phyloP scores from a whole-genome alignment of 2,329 filamentous ascomycete species.

The Epichloe bromicola region DNA sequence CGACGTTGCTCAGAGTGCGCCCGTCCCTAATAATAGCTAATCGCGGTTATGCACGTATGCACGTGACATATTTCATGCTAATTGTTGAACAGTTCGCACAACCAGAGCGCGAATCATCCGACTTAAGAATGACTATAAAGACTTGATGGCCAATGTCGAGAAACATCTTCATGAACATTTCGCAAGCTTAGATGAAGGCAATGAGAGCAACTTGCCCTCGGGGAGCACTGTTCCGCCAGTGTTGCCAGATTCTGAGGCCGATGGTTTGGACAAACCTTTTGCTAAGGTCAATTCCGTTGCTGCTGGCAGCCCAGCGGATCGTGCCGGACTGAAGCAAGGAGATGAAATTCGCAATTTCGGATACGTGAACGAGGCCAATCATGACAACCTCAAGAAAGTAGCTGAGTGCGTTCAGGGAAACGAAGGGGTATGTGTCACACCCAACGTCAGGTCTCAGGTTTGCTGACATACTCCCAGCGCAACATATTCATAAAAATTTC shows the following conservation, averaged over 20 bases:
- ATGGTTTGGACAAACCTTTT: slow-evolving; percentile 37
- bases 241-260: slow-evolving; percentile 18
- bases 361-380: slow-evolving; percentile 68
- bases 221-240: slow-evolving; percentile 15
- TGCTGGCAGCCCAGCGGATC: slow-evolving; percentile 63
- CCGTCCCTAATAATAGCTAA: slow-evolving; percentile 17
- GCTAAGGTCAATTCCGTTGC: slow-evolving; percentile 82
- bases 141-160: slow-evolving; percentile 72
- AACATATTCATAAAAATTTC: slow-evolving; percentile 56
- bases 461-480: slow-evolving; percentile 35
- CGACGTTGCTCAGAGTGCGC: slow-evolving; percentile 89
- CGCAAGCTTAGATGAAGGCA: slow-evolving; percentile 49
- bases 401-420: slow-evolving; percentile 83
- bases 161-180: slow-evolving; percentile 82
- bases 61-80: slow-evolving; percentile 3
- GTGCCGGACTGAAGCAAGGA: slow-evolving; percentile 66
- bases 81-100: slow-evolving; percentile 59
- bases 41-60: not conserved
- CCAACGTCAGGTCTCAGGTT: not conserved
- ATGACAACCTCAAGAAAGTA: slow-evolving; percentile 74
- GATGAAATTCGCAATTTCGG: slow-evolving; percentile 81
- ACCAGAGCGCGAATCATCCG: slow-evolving; percentile 81
- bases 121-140: slow-evolving; percentile 86
- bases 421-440: slow-evolving; percentile 57
- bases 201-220: slow-evolving; percentile 17